These are phyloP conservation scores for Evernia prunastri DNA, from an alignment of 495 filamentous ascomycete species.

Conservation along the genomic window DNA sequence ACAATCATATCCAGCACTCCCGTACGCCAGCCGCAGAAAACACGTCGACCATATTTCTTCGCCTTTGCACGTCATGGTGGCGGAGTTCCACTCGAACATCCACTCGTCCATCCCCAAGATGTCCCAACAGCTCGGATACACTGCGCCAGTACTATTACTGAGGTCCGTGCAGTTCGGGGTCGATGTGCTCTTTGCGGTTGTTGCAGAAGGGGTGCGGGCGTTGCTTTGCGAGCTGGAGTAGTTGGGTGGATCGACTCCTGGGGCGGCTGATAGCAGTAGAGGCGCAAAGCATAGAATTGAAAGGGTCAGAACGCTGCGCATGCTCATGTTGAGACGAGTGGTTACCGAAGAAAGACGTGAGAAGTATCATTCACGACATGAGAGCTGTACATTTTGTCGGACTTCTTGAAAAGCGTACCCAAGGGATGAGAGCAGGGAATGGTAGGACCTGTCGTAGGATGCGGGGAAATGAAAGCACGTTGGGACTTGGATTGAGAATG, in stretches of 20 bases:
- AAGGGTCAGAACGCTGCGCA: not conserved
- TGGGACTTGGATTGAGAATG: not conserved
- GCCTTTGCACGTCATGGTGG: not conserved
- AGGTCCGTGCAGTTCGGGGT: not conserved
- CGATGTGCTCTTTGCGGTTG: not conserved
- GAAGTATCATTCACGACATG: not conserved
- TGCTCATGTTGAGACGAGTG: not conserved
- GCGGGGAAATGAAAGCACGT: not conserved
- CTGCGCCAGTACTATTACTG: not conserved
- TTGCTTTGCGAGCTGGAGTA: not conserved
- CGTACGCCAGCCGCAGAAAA: conserved; percentile 3
- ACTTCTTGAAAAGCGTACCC: not conserved
- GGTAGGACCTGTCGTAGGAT: not conserved
- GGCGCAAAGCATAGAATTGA: not conserved
- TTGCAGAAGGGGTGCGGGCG: not conserved
- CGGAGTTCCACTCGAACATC: not conserved
- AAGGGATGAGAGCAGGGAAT: not conserved
- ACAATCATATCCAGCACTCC: not conserved
- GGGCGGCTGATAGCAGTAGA: not conserved
- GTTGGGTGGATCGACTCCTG: not conserved
- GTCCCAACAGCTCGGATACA: not conserved
- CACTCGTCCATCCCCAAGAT: not conserved
- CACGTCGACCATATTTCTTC: conserved; percentile 4
- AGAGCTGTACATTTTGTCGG: not conserved
- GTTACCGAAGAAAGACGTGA: not conserved